These are phyloP conservation scores for Nicotiana benthamiana DNA, from an alignment of 257 asterid species.

Conservation along the genomic window DNA sequence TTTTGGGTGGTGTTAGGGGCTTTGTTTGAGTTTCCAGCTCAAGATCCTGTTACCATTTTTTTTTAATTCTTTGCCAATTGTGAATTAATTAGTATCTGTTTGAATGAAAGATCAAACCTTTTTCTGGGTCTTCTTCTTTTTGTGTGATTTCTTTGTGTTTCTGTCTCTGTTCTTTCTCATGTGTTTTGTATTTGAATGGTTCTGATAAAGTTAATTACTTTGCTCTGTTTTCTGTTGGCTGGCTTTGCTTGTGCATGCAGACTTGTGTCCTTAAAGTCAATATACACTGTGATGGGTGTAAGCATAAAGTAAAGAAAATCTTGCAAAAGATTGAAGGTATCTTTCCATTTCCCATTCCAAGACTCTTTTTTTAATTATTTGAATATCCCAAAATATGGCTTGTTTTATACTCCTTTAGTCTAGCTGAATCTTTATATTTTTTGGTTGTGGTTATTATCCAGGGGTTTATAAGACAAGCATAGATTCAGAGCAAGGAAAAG, in stretches of 20 bases:
- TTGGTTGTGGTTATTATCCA: conserved; percentile 5
- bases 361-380: conserved; percentile 12
- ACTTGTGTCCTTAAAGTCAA: conserved; percentile 91
- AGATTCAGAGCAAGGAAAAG: conserved; percentile 86
- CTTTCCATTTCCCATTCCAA: conserved; percentile 4
- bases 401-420: background rate
- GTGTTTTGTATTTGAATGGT: conserved; percentile 4
- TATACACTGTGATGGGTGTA: conserved; percentile 97
- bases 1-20: conserved; percentile 18
- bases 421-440: background rate
- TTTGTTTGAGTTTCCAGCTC: conserved; percentile 19
- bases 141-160: background rate
- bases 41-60: background rate
- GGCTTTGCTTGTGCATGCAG: conserved; percentile 69
- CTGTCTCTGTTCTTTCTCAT: background rate
- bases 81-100: background rate
- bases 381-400: background rate
- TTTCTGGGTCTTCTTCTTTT: background rate
- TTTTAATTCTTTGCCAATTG: background rate
- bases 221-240: conserved; percentile 29
- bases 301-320: conserved; percentile 83
- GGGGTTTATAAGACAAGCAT: conserved; percentile 74
- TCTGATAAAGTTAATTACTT: conserved; percentile 28
- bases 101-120: background rate
- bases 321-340: conserved; percentile 92